Base-by-base conservation (phyloP, 441 rosid species). In the Breynia disticha region DNA sequence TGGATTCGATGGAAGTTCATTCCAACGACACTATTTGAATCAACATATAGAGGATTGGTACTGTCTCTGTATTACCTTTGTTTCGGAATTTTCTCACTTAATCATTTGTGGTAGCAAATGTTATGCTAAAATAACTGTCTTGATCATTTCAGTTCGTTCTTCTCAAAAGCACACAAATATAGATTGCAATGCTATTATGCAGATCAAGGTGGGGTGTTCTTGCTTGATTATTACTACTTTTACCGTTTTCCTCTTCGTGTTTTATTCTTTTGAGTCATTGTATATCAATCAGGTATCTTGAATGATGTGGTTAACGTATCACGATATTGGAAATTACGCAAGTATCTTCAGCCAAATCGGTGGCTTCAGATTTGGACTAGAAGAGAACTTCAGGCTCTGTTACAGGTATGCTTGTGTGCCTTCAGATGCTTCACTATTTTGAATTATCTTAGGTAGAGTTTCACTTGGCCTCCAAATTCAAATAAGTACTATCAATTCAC, bases 331-430 rank as follows among this genome's bases (percentile, higher is more conserved):
- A 88, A 77, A 71, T 45, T 69, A 53, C 46, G 52, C 13, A 93
- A 80, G 74, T 81, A 76, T 56, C 80, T 73, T 55, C 87, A 80
- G 52, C 67, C 75, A 42, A 88, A 80, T 59, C 68, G 54, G 24
- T 81, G 93, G 90, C 80, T 88, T 46, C 78, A 71, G 41, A 52
- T 65, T 48, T 88, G 97, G 97, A 64, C 86, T 76, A 82, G 61
- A 75, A 86, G 95, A 59, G 98, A 91, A 74, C 65, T 84, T 58
- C 97, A 91, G 66, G 82, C 98, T 71, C 70, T 88, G 38, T 72
- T 84, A 78, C 94, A 84, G 91, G 98, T 88, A 41, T 46, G 37
- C 46, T 41, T 7, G 16, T 52, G 57, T 39, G 16, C 22, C 17
- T 47, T n/a, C 39, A 37, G 16, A 24, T 1, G 14, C 35, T 28